Percentiles rank a stretch among this genome's conserved stretches.
Evolutionary conservation across 108 stramenopile genomes (phyloP).

Genomic region (Chaetoceros tenuissimus): DNA sequence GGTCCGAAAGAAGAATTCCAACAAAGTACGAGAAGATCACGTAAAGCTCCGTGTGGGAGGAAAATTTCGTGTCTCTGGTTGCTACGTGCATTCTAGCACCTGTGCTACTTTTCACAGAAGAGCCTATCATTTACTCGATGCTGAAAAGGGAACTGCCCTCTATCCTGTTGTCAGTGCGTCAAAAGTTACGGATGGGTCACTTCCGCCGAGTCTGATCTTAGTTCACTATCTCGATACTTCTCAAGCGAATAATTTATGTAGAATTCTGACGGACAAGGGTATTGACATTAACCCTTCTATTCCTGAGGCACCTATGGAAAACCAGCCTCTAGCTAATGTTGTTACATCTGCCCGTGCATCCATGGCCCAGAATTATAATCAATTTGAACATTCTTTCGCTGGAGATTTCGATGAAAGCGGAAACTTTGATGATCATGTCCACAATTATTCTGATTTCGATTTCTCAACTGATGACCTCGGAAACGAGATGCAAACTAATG

Average conservation of each 20-base stretch:
- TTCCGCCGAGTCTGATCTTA: slow-evolving; percentile 11
- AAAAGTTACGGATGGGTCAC: background rate
- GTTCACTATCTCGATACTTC: slow-evolving; percentile 20
- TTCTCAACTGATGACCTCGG: background rate
- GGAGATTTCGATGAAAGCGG: too few relatives aligned
- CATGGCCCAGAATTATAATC: background rate
- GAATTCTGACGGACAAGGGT: background rate
- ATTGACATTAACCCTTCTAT: background rate
- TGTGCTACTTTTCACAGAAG: slow-evolving; percentile 11
- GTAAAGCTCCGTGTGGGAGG: slow-evolving; percentile 26
- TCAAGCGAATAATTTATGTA: background rate
- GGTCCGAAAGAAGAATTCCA: slow-evolving; percentile 9
- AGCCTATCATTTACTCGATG: slow-evolving; percentile 16
- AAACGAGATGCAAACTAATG: too few relatives aligned
- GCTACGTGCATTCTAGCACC: slow-evolving; percentile 16
- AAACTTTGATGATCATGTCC: too few relatives aligned
- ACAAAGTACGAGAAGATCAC: slow-evolving; percentile 23
- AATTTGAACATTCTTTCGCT: background rate
- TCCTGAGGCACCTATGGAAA: background rate
- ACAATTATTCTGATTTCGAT: background rate
- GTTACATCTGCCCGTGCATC: background rate
- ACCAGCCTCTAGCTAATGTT: background rate
- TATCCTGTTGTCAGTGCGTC: slow-evolving; percentile 1
- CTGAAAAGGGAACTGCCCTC: slow-evolving; percentile 5
- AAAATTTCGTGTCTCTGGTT: slow-evolving; percentile 11